Percentiles rank a stretch among this genome's conserved stretches.
phyloP scores from a whole-genome alignment of 192 early-diverging fungal species.

The Martensiomyces pterosporus region DNA sequence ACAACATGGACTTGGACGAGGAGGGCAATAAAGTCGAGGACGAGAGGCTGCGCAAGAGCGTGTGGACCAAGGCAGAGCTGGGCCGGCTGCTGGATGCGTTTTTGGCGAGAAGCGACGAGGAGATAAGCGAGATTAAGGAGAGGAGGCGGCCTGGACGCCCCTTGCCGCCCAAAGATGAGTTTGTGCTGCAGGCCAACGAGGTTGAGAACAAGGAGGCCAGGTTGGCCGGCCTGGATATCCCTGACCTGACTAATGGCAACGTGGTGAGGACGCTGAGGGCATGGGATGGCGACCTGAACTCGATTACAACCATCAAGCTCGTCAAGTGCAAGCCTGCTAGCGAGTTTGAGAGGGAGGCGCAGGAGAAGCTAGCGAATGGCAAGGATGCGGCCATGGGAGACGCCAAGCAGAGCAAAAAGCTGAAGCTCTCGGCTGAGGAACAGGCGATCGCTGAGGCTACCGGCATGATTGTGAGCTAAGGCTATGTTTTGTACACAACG shows the following conservation, averaged over 20 bases:
- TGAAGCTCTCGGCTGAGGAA: slow-evolving; percentile 5
- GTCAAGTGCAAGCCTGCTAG: slow-evolving; percentile 29
- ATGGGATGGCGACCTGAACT: slow-evolving; percentile 51
- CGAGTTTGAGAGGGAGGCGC: not conserved
- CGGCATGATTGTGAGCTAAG: slow-evolving; percentile 25
- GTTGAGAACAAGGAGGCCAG: slow-evolving; percentile 26
- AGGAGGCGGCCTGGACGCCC: slow-evolving; percentile 42
- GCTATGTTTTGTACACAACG: not conserved
- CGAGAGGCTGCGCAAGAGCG: slow-evolving; percentile 46
- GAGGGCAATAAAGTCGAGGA: slow-evolving; percentile 46
- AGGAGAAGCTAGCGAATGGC: not conserved
- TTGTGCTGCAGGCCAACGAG: slow-evolving; percentile 29
- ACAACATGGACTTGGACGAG: slow-evolving; percentile 50
- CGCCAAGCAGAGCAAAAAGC: too few relatives aligned
- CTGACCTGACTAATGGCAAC: slow-evolving; percentile 31
- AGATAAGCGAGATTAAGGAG: slow-evolving; percentile 50
- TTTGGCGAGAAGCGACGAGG: slow-evolving; percentile 56
- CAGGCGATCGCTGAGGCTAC: slow-evolving; percentile 21
- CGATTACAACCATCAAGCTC: slow-evolving; percentile 34
- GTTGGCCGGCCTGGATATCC: slow-evolving; percentile 33
- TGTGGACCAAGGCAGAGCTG: slow-evolving; percentile 23
- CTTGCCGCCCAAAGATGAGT: slow-evolving; percentile 25
- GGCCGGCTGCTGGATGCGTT: slow-evolving; percentile 39
- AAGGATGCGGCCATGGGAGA: too few relatives aligned
- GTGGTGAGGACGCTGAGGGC: slow-evolving; percentile 30